Evolutionary conservation across 73 alveolate species (phyloP).

Genomic region (Urostyla sp.): DNA sequence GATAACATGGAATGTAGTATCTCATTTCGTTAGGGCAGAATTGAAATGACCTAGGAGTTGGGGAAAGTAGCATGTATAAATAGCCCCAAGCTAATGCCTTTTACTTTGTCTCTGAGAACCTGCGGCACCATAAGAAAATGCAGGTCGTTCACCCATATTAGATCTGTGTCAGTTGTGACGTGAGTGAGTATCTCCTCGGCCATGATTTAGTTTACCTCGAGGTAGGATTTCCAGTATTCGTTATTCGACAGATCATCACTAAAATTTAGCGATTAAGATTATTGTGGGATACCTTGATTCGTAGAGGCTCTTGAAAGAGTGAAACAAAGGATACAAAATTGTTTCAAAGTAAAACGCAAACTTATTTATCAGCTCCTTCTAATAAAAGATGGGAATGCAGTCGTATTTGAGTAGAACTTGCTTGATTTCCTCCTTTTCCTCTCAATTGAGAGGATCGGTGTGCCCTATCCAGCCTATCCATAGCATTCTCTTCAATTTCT

Average conservation of each 20-base stretch:
- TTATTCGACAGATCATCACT: slow-evolving; percentile 44
- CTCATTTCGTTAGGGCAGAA: slow-evolving; percentile 68
- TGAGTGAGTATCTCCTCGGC: slow-evolving; percentile 34
- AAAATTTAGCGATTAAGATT: background rate
- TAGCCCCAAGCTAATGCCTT: slow-evolving; percentile 63
- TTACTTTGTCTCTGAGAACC: slow-evolving; percentile 47
- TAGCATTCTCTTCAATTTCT: slow-evolving; percentile 10
- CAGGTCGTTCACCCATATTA: slow-evolving; percentile 74
- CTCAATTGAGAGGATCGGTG: background rate
- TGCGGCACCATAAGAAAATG: slow-evolving; percentile 72
- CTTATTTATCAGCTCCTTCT: slow-evolving; percentile 1
- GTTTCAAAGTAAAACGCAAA: slow-evolving; percentile 27
- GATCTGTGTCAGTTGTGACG: slow-evolving; percentile 2
- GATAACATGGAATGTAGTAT: slow-evolving; percentile 52
- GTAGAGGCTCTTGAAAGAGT: slow-evolving; percentile 44
- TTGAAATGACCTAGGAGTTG: slow-evolving; percentile 56
- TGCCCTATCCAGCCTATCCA: slow-evolving; percentile 54
- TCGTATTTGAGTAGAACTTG: background rate
- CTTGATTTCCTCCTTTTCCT: slow-evolving; percentile 5
- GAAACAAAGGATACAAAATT: slow-evolving; percentile 37
- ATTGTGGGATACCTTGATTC: slow-evolving; percentile 11
- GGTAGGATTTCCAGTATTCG: slow-evolving; percentile 31
- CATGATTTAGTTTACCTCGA: slow-evolving; percentile 26
- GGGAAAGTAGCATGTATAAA: slow-evolving; percentile 81
- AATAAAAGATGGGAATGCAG: slow-evolving; percentile 39